These are phyloP conservation scores for Pilatotrama ljubarskyi DNA, from an alignment of 768 basidiomycete species.

Conservation along the genomic window DNA sequence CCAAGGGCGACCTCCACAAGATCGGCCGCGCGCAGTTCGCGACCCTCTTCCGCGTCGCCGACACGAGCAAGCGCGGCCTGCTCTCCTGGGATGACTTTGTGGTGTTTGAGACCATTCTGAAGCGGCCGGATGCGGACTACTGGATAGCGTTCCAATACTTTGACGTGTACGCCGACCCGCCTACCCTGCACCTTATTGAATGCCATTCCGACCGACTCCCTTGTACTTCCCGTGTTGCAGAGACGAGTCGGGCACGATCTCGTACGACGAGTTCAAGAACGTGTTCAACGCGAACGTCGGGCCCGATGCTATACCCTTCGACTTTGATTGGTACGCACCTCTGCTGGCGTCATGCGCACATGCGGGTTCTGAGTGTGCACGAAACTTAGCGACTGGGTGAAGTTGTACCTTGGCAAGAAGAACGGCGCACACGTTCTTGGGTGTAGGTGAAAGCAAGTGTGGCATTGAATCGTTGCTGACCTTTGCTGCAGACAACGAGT, in stretches of 20 bases:
- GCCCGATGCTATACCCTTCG: slow-evolving; percentile 84
- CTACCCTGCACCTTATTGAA: background rate
- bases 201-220: slow-evolving; percentile 5
- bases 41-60: slow-evolving; percentile 88
- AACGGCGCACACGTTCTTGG: slow-evolving; percentile 89
- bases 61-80: slow-evolving; percentile 69
- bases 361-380: background rate
- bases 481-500: slow-evolving; percentile 74
- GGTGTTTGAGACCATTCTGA: slow-evolving; percentile 90
- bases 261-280: slow-evolving; percentile 92
- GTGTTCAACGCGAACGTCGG: slow-evolving; percentile 83
- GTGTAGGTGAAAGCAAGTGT: slow-evolving; percentile 54
- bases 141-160: slow-evolving; percentile 97
- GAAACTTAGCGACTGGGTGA: slow-evolving; percentile 81
- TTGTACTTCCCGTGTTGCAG: slow-evolving; percentile 41
- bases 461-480: background rate
- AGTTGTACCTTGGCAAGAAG: slow-evolving; percentile 91
- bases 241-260: slow-evolving; percentile 89
- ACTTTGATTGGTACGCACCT: slow-evolving; percentile 80
- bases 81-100: slow-evolving; percentile 96
- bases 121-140: slow-evolving; percentile 95
- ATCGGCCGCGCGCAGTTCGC: slow-evolving; percentile 88
- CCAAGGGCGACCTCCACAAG: slow-evolving; percentile 78
- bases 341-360: background rate
- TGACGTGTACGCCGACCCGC: slow-evolving; percentile 69